phyloP scores from a whole-genome alignment of 768 basidiomycete species.

The Tricholoma furcatifolium region DNA sequence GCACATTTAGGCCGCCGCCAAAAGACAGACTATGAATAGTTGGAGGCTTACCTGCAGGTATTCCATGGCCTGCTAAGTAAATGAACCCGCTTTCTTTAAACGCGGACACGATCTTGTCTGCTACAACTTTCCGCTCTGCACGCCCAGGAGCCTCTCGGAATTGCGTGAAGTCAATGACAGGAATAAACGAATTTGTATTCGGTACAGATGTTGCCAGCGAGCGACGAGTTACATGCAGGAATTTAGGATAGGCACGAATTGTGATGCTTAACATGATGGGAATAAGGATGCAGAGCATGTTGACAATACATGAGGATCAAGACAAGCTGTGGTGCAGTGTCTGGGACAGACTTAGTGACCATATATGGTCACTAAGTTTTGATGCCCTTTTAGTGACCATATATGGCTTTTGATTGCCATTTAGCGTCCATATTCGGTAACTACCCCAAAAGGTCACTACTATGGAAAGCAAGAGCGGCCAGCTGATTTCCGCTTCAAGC shows the following conservation, averaged over 20 bases:
- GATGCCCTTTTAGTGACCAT: no score
- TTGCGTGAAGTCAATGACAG: slow-evolving; percentile 75
- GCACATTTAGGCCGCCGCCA: neutral
- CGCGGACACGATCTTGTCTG: slow-evolving; percentile 68
- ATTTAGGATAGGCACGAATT: slow-evolving; percentile 17
- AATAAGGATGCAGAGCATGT: neutral
- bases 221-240: slow-evolving; percentile 17
- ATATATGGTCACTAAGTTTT: no score
- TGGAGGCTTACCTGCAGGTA: slow-evolving; percentile 45
- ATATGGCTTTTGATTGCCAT: no score
- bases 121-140: slow-evolving; percentile 59
- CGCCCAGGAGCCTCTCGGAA: slow-evolving; percentile 51
- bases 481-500: no score
- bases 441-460: no score
- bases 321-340: no score
- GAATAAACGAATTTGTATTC: slow-evolving; percentile 51
- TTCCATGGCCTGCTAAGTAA: slow-evolving; percentile 74
- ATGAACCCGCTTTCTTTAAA: slow-evolving; percentile 83
- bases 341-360: no score
- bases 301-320: no score
- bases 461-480: no score
- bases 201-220: slow-evolving; percentile 26
- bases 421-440: no score
- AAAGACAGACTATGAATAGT: neutral
- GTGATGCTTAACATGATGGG: slow-evolving; percentile 25